These are phyloP conservation scores for Thermothielavioides terrestris DNA, from an alignment of 495 filamentous ascomycete genomes.

Conservation along the genomic window DNA sequence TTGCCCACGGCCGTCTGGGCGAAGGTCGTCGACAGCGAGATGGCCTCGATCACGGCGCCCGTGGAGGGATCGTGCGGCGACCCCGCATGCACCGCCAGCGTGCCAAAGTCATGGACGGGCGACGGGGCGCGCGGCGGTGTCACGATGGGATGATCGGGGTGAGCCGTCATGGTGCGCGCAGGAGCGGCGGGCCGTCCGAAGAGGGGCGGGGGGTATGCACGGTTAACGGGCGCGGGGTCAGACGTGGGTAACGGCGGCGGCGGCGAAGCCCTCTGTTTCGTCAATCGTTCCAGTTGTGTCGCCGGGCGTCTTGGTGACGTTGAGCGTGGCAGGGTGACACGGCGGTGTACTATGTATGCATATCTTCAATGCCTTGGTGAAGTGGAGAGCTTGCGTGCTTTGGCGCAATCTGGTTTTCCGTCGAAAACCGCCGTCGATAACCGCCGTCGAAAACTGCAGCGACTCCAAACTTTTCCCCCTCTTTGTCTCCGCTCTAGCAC, in stretches of 20 bases:
- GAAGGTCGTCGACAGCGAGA: slow-evolving; percentile 92
- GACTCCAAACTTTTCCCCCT: not conserved
- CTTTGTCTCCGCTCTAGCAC: slow-evolving; percentile 3
- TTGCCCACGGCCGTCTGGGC: slow-evolving; percentile 76
- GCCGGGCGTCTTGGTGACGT: too few species aligned
- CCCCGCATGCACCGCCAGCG: slow-evolving; percentile 88
- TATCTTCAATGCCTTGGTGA: too few species aligned
- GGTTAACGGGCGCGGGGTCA: too few species aligned
- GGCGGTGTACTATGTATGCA: too few species aligned
- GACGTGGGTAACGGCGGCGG: too few species aligned
- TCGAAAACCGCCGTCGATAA: too few species aligned
- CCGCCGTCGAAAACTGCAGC: too few species aligned
- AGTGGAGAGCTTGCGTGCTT: not conserved
- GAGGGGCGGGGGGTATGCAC: too few species aligned
- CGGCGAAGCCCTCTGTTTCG: slow-evolving; percentile 11
- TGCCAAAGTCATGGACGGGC: slow-evolving; percentile 63
- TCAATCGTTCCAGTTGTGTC: slow-evolving; percentile 3
- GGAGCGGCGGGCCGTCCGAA: not conserved
- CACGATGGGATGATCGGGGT: slow-evolving; percentile 32
- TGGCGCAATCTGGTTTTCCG: not conserved
- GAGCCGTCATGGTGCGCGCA: slow-evolving; percentile 34
- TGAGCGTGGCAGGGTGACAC: too few species aligned
- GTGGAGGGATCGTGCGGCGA: slow-evolving; percentile 81
- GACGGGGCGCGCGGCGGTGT: slow-evolving; percentile 36
- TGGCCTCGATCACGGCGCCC: slow-evolving; percentile 90